Evolutionary conservation across 2,329 filamentous ascomycete genomes (phyloP).

Genomic region (Intubia oerlemansii): DNA sequence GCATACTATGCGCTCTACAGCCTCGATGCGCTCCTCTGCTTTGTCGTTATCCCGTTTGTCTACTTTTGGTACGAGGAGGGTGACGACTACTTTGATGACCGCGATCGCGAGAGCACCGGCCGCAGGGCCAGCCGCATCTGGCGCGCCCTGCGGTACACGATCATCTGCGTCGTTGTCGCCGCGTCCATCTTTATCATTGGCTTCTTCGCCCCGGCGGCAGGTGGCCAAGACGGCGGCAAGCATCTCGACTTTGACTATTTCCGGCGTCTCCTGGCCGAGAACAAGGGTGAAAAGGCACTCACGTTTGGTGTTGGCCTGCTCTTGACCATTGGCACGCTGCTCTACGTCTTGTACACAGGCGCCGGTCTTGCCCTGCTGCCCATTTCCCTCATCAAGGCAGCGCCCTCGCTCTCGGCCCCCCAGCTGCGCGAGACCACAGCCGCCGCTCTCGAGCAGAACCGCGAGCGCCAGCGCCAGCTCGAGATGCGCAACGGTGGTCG

Average conservation of each 20-base stretch:
- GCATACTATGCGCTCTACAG: conserved; percentile 91
- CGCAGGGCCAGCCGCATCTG: conserved; percentile 43
- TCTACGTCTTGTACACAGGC: conserved; percentile 79
- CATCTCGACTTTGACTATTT: conserved; percentile 81
- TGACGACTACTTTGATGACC: conserved; percentile 69
- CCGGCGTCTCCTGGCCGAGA: conserved; percentile 62
- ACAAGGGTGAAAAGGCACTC: conserved; percentile 79
- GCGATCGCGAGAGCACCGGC: conserved; percentile 49
- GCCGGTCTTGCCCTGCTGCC: conserved; percentile 76
- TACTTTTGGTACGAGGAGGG: conserved; percentile 99
- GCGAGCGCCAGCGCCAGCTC: conserved; percentile 78
- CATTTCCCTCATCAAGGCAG: conserved; percentile 77
- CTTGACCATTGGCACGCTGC: conserved; percentile 62
- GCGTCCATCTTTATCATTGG: conserved; percentile 74
- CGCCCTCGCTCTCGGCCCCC: conserved; percentile 66
- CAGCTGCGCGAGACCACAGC: conserved; percentile 57
- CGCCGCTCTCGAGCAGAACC: conserved; percentile 65
- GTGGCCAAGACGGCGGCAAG: conserved; percentile 31
- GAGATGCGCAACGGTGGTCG: conserved; percentile 67
- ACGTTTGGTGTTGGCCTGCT: conserved; percentile 81
- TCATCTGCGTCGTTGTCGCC: conserved; percentile 61
- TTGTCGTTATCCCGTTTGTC: conserved; percentile 79
- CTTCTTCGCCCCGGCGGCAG: conserved; percentile 77
- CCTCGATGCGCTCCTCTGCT: conserved; percentile 71
- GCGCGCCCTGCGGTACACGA: conserved; percentile 79